Conservation (phyloP, 1,139 yeast species). For the Candida neerlandica region DNA sequence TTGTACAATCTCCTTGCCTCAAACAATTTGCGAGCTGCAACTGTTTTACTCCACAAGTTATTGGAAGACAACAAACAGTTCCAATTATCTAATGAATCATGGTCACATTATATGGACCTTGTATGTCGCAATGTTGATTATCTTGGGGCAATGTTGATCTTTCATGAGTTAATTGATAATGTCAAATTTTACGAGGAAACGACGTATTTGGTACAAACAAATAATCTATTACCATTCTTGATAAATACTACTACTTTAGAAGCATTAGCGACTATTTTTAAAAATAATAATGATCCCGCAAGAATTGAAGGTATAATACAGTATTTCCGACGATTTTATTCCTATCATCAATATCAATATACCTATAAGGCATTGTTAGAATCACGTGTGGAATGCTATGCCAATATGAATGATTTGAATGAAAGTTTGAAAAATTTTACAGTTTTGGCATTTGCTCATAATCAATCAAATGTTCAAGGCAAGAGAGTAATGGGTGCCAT, state of each 20-base stretch:
- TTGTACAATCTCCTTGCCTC: slow-evolving; percentile 21
- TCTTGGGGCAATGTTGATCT: slow-evolving; percentile 38
- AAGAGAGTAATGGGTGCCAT: background rate
- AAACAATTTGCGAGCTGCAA: slow-evolving; percentile 23
- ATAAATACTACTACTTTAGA: slow-evolving; percentile 29
- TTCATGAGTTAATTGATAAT: slow-evolving; percentile 40
- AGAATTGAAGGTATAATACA: slow-evolving; percentile 33
- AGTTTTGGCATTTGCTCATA: slow-evolving; percentile 19
- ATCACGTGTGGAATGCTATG: slow-evolving; percentile 34
- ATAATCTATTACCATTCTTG: slow-evolving; percentile 34
- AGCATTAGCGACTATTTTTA: slow-evolving; percentile 31
- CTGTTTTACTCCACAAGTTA: slow-evolving; percentile 29
- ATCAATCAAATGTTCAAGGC: slow-evolving; percentile 10
- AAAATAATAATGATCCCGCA: slow-evolving; percentile 26
- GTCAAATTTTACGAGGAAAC: slow-evolving; percentile 21
- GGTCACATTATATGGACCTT: slow-evolving; percentile 32
- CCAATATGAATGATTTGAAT: slow-evolving; percentile 24
- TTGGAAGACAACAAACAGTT: slow-evolving; percentile 18
- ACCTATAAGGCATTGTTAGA: slow-evolving; percentile 31
- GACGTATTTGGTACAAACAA: slow-evolving; percentile 21
- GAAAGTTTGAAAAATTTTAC: slow-evolving; percentile 30
- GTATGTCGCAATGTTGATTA: slow-evolving; percentile 30
- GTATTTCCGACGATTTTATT: slow-evolving; percentile 44
- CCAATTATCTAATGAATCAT: slow-evolving; percentile 36
- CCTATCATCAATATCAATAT: slow-evolving; percentile 25